These are phyloP conservation scores for Trichoderma endophyticum DNA, from an alignment of 2,329 filamentous ascomycete species.

Conservation along the genomic window DNA sequence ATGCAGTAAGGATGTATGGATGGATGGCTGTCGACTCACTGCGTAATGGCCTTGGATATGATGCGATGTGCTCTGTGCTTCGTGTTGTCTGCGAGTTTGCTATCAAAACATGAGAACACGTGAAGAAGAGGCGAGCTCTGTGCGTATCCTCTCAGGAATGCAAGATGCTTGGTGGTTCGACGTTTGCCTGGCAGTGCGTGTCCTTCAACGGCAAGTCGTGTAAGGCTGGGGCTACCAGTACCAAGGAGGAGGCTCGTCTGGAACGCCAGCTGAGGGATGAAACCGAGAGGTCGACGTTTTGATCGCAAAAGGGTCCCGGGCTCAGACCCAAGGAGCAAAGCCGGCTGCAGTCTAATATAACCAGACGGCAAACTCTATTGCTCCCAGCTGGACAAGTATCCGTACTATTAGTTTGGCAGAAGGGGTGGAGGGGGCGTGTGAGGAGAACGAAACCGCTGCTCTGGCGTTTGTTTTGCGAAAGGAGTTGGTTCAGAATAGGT, in stretches of 20 bases:
- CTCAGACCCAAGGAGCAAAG: constrained; percentile 1
- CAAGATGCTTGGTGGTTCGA: not conserved
- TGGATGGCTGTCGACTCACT: not conserved
- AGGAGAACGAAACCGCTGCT: not conserved
- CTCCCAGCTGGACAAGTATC: not conserved
- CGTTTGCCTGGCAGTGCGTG: not conserved
- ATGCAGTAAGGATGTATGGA: not conserved
- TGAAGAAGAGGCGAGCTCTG: not conserved
- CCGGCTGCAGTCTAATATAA: constrained; percentile 16
- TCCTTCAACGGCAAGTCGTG: not conserved
- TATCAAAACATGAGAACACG: not conserved
- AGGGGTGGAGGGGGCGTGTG: not conserved
- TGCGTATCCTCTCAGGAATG: not conserved
- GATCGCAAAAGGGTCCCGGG: constrained; percentile 31
- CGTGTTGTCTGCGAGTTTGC: not conserved
- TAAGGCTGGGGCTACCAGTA: not conserved
- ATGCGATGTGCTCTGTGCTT: not conserved
- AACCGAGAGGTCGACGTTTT: constrained; percentile 22
- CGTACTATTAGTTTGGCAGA: not conserved
- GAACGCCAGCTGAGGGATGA: not conserved
- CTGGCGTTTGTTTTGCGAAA: constrained; percentile 1
- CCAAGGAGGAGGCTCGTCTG: not conserved
- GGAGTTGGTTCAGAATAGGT: constrained; percentile 8
- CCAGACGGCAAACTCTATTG: not conserved
- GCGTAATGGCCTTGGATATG: not conserved